A percentile compares a stretch with the other conserved stretches of the same genome.
phyloP scores from a whole-genome alignment of 2,329 filamentous ascomycete genomes.

The Pseudocercospora fijiensis region DNA sequence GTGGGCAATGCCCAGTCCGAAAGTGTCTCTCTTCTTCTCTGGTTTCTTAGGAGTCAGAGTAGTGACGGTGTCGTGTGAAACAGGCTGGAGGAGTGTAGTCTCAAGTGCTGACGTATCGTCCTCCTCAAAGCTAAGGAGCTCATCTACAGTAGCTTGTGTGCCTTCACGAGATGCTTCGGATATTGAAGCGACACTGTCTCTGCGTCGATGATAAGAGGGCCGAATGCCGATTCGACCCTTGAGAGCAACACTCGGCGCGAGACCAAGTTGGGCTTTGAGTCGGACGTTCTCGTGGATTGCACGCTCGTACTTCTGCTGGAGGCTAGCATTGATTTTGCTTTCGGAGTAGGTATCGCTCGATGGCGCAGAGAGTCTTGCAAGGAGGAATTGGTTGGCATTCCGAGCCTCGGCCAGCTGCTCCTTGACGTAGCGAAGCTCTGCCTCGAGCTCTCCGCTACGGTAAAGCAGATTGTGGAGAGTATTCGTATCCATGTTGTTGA shows the following conservation, averaged over 20 bases:
- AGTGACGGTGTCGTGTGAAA: background rate
- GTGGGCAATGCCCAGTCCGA: slow-evolving; percentile 7
- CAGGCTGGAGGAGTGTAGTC: background rate
- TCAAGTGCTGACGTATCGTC: background rate
- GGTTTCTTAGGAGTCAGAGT: background rate
- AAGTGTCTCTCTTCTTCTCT: slow-evolving; percentile 1
- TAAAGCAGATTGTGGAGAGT: slow-evolving; percentile 18
- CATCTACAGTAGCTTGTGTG: background rate
- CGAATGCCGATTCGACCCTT: background rate
- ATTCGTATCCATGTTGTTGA: slow-evolving; percentile 9
- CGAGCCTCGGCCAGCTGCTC: slow-evolving; percentile 30
- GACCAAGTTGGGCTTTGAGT: background rate
- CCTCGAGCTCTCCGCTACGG: slow-evolving; percentile 30
- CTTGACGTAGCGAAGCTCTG: slow-evolving; percentile 29
- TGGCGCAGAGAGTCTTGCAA: slow-evolving; percentile 13
- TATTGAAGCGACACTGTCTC: background rate
- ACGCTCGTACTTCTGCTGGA: slow-evolving; percentile 13
- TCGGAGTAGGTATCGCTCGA: slow-evolving; percentile 5
- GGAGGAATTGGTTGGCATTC: slow-evolving; percentile 24
- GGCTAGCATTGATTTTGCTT: background rate
- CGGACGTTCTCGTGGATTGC: slow-evolving; percentile 13
- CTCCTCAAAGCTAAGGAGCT: slow-evolving; percentile 15
- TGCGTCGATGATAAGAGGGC: background rate
- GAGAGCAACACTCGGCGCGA: background rate
- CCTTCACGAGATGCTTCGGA: background rate